Evolutionary conservation across 1,284 basidiomycete species (phyloP), one percentile per base, ranked within the genome.

Genomic region (Cryptococcus floricola): DNA sequence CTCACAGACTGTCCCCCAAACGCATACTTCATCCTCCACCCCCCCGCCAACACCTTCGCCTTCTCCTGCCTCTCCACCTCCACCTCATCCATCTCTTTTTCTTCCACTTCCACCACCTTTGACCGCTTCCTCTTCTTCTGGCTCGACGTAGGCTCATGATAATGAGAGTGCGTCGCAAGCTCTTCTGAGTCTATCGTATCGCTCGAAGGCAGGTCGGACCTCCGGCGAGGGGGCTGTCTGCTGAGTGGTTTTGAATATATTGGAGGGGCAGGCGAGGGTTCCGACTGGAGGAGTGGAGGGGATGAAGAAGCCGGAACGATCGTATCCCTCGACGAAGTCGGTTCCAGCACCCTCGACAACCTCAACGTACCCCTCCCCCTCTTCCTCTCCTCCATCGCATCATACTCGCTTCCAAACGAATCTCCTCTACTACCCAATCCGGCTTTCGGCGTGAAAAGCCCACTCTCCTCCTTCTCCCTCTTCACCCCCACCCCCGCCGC

Each of bases 21-120:
- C 5, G 68, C 60, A 54, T 67, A 79, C 57, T 74, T 75, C n/a
- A 62, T 56, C 48, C 65, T 64, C 75, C 76, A 77, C 1, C 67
- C 69, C 19, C 58, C 58, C 2, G 70, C 71, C 2, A 78, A 66
- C 3, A 56, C 53, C 54, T 67, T 66, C 0, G 71, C 70, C 25
- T 63, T 67, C 45, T 63, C 58, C 18, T 57, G 56, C 1, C 59
- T 54, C 27, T 60, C 62, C 25, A 46, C 61, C 25, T 69, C 61
- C n/a, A 65, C 59, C 13, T 63, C 46, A 38, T 39, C 52, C 39
- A 31, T 38, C 37, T 45, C 45, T n/a, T 27, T 28, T 3, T 25
- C 18, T 16, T 43, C 18, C 27, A 43, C 58, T 45, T 34, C 47
- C 43, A 27, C 31, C 43, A 45, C n/a, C 19, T 14, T 51, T 19